Percentiles rank a stretch among this genome's conserved stretches.
Evolutionary conservation across 2,329 filamentous ascomycete genomes (phyloP).

Genomic region (Cercospora beticola): DNA sequence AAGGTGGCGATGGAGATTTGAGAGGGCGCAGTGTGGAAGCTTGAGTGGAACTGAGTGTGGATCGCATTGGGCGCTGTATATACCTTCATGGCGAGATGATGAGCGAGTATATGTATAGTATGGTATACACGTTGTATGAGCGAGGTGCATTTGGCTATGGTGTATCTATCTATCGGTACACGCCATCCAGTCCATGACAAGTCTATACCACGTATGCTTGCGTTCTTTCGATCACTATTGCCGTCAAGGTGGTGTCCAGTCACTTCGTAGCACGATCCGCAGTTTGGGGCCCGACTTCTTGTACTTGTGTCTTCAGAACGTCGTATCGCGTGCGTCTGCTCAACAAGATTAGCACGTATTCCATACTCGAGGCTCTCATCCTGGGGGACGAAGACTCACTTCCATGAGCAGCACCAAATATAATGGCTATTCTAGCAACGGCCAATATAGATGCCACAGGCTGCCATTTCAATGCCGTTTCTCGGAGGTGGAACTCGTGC

Average conservation of each 20-base stretch:
- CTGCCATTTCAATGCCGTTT: neutral
- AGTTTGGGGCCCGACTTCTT: neutral
- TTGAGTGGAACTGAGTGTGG: neutral
- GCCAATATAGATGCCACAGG: neutral
- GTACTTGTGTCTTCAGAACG: neutral
- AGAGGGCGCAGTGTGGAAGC: slow-evolving; percentile 14
- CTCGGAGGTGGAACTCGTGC: neutral
- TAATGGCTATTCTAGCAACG: neutral
- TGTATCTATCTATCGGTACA: neutral
- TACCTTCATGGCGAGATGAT: neutral
- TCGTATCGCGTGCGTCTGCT: neutral
- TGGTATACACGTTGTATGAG: neutral
- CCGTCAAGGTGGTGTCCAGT: neutral
- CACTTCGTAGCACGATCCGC: neutral
- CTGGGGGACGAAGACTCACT: no score
- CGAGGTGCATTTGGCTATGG: neutral
- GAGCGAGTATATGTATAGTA: neutral
- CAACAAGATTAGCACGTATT: no score
- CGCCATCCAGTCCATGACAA: neutral
- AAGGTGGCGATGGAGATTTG: slow-evolving; percentile 51
- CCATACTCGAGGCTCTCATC: no score
- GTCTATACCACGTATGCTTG: neutral
- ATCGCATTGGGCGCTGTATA: neutral
- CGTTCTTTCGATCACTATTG: neutral
- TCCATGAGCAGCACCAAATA: no score